phyloP scores from a whole-genome alignment of 345 rosid genomes.

The Adansonia digitata region DNA sequence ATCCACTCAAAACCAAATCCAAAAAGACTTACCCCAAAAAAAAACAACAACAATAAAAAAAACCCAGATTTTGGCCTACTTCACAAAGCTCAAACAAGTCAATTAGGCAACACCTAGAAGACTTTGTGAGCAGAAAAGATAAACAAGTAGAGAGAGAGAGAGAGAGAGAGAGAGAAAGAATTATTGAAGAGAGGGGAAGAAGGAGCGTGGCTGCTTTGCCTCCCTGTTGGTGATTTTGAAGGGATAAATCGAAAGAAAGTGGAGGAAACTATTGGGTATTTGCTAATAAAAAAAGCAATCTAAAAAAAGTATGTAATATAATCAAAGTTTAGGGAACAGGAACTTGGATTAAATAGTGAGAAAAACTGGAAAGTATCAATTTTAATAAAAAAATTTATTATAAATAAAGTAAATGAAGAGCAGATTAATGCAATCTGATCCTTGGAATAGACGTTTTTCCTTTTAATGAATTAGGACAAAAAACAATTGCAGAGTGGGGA shows the following conservation, averaged over 20 bases:
- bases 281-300: background rate
- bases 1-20: background rate
- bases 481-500: too few relatives aligned
- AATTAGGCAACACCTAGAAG: background rate
- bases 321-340: background rate
- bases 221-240: constrained; percentile 1
- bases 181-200: background rate
- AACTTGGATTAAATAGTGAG: background rate
- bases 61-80: background rate
- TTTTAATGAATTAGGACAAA: too few relatives aligned
- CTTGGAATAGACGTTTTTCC: constrained; percentile 7
- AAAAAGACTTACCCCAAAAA: background rate
- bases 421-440: constrained; percentile 19
- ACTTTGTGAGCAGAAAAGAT: background rate
- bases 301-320: background rate
- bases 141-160: background rate
- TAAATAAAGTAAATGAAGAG: background rate
- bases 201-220: background rate
- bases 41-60: background rate
- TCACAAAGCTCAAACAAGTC: background rate
- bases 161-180: background rate
- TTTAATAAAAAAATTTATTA: too few relatives aligned
- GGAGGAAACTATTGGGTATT: background rate
- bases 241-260: background rate
- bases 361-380: background rate